Conservation (phyloP, 352 stramenopile genomes). For the Pythium phragmitis region DNA sequence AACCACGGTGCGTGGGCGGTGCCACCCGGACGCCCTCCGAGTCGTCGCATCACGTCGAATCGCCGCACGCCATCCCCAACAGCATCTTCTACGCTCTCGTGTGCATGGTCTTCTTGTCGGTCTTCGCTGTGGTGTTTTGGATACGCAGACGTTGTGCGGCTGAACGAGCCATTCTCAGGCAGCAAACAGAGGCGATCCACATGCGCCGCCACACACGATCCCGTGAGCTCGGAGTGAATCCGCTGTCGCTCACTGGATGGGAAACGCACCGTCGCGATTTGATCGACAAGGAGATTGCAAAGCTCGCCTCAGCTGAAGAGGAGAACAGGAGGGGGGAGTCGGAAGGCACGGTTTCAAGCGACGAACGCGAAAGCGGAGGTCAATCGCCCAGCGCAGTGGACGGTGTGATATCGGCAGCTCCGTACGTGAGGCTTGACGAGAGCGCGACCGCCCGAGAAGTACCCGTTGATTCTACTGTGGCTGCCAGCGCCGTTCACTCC, state of each 20-base stretch:
- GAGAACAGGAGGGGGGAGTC: neutral
- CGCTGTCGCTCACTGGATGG: slow-evolving; percentile 11
- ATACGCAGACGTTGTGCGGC: slow-evolving; percentile 8
- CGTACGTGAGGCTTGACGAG: neutral
- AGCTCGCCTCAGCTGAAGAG: neutral
- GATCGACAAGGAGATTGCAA: slow-evolving; percentile 5
- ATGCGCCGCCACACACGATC: neutral
- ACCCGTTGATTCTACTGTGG: neutral
- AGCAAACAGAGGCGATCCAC: neutral
- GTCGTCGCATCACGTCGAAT: neutral
- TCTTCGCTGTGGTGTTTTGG: slow-evolving; percentile 9
- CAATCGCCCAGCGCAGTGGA: neutral
- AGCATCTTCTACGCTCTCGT: slow-evolving; percentile 10
- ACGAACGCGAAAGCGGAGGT: neutral
- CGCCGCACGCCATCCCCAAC: neutral
- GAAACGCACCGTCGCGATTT: slow-evolving; percentile 15
- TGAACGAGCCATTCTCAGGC: neutral
- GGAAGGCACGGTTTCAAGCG: neutral
- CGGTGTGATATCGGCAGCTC: neutral
- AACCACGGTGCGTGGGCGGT: neutral
- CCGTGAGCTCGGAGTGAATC: slow-evolving; percentile 3
- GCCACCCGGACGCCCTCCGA: neutral
- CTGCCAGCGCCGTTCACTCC: neutral
- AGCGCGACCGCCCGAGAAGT: no score
- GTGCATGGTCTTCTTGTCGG: slow-evolving; percentile 5